A percentile compares a stretch with the other conserved stretches of the same genome.
Evolutionary conservation across 1,284 basidiomycete species (phyloP).

Genomic region (Apiotrichum sp.): DNA sequence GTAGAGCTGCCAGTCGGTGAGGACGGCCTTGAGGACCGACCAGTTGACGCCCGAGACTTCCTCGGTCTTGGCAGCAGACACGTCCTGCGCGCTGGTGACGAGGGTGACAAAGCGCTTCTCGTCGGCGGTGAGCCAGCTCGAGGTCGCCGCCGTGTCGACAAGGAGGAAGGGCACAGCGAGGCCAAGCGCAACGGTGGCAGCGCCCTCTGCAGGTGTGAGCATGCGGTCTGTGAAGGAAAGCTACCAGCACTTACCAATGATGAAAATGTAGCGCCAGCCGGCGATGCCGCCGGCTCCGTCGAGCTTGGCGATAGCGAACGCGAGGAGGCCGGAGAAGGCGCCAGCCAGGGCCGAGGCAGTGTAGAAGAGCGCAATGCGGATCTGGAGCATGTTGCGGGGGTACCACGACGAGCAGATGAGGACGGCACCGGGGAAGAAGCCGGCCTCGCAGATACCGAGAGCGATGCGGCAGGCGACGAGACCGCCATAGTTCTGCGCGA

Average conservation of each 20-base stretch:
- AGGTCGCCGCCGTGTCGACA: constrained; percentile 2
- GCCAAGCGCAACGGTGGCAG: not conserved
- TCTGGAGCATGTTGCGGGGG: constrained; percentile 1
- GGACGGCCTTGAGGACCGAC: constrained; percentile 2
- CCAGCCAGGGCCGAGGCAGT: constrained; percentile 12
- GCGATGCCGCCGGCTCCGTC: constrained; percentile 22
- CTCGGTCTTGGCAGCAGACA: not conserved
- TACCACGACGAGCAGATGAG: constrained; percentile 13
- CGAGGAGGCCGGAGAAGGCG: constrained; percentile 30
- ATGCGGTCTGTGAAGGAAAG: no score
- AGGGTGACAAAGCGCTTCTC: constrained; percentile 5
- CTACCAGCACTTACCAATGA: not conserved
- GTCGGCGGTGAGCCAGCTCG: constrained; percentile 8
- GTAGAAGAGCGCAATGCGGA: constrained; percentile 10
- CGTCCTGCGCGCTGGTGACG: not conserved
- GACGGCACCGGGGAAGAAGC: constrained; percentile 27
- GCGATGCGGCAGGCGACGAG: constrained; percentile 5
- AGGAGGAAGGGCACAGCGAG: constrained; percentile 6
- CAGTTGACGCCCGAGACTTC: not conserved
- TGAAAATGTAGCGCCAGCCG: constrained; percentile 31
- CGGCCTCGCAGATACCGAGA: constrained; percentile 27
- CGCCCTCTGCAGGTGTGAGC: not conserved
- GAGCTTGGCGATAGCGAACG: constrained; percentile 31
- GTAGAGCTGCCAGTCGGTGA: constrained; percentile 11
- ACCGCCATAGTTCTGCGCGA: not conserved